Base-by-base conservation (phyloP, 2,329 filamentous ascomycete species). In the Trichoderma atrobrunneum region DNA sequence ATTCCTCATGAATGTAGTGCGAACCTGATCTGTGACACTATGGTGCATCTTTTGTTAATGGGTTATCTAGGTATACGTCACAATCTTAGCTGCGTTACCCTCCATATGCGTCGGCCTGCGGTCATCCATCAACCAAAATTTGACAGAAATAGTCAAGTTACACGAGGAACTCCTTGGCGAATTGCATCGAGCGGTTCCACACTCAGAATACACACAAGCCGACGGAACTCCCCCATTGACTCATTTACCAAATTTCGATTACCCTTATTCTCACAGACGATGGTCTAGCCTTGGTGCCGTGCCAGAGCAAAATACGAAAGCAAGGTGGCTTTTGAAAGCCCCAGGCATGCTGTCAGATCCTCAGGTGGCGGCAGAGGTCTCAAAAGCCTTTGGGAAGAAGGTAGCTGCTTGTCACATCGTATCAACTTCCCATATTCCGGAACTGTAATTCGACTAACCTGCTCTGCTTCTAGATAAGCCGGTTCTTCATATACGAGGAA, bases 401-500 rank as follows among this genome's bases (percentile, higher is more conserved):
- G 89, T 88, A 81, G 73, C 79, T 72, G 12, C 65, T 56, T 54
- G 11, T 7, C 30, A 26, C n/a, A 48, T 30, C 26, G 39, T 3
- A 51, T 51, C 51, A 11, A 10, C 3, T 34, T 34, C 16, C 63
- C 26, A 32, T 21, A 12, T 24, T 24, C 21, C 48, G 21, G 16
- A 39, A 57, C 2, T 16, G 18, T 28, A 48, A 2, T 30, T 68
- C 73, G 8, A 75, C n/a, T 75, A 18, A 18, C 14, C 10, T 56
- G 2, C 10, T 26, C 7, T 18, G 62, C 67, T 28, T 54, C 67
- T 74, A 97, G 93, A 91, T 97, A 83, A 88, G 89, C 73, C 90
- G 90, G 0, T 96, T 98, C 82, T 92, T 93, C 78, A 86, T 92
- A 64, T 99, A 99, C 79, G 93, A 97, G 82, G 93, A 97, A 76